Conservation (phyloP, 768 basidiomycete genomes). For the Leccinellum rugosiceps region DNA sequence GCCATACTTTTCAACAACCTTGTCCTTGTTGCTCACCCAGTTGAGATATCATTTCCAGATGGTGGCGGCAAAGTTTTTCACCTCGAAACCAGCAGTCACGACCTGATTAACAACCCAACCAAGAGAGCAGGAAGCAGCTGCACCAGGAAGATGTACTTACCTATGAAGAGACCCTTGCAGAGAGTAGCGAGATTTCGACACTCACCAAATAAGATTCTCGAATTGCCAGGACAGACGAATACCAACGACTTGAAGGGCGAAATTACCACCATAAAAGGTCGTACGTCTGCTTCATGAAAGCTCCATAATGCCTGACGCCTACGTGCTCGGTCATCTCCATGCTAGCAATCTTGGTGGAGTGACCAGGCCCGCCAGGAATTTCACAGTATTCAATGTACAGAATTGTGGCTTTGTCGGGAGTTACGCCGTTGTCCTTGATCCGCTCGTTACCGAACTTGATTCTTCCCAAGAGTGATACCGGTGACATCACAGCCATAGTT, state of each 20-base stretch:
- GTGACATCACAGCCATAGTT: constrained; percentile 97
- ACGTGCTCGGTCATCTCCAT: constrained; percentile 99
- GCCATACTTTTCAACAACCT: constrained; percentile 85
- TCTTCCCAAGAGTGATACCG: constrained; percentile 87
- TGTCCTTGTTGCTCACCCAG: constrained; percentile 93
- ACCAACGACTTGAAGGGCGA: constrained; percentile 98
- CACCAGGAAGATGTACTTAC: constrained; percentile 98
- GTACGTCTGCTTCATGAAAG: constrained; percentile 90
- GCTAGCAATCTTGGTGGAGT: constrained; percentile 91
- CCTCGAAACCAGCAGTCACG: constrained; percentile 91
- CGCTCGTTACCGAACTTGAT: constrained; percentile 88
- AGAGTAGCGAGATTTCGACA: constrained; percentile 1
- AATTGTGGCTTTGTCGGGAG: constrained; percentile 76
- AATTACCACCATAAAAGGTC: constrained; percentile 90
- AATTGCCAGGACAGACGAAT: constrained; percentile 94
- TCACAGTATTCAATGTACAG: constrained; percentile 92
- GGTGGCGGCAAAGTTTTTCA: constrained; percentile 94
- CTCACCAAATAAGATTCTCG: constrained; percentile 92
- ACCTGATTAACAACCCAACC: constrained; percentile 91
- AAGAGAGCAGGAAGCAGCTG: constrained; percentile 92
- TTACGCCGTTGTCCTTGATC: constrained; percentile 73
- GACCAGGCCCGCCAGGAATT: constrained; percentile 69
- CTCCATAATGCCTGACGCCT: constrained; percentile 85
- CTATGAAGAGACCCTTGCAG: constrained; percentile 89
- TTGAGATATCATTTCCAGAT: constrained; percentile 93